Base-by-base conservation (phyloP, 441 rosid species). In the Corymbia citriodora region DNA sequence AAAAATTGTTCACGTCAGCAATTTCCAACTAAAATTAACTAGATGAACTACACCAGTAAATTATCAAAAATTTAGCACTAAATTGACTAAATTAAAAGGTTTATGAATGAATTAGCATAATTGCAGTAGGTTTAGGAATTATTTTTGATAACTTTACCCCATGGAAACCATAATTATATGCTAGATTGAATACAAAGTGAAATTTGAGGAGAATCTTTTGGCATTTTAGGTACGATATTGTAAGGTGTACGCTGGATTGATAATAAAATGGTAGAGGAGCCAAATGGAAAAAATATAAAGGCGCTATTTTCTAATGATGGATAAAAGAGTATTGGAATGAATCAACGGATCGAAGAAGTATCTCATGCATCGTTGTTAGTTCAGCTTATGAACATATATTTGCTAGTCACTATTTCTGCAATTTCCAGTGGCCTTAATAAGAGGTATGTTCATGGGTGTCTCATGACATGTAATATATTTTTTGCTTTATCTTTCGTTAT, bases 11-110 rank as follows among this genome's bases (percentile, higher is more conserved):
- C 1, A 63, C 13, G 17, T 63, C 4, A 29, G 5, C 0, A 0
- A 63, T 63, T 63, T 63, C 2, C 0, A 0, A 3, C 10, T 14
- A 63, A 63, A 63, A 14, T 68, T 31, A 12, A 13, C 16, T 6
- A 4, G 0, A 59, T 59, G 2, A 14, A 59, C 13, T 57, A 57
- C 1, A 57, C 23, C 4, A 2, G 2, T 57, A 23, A 57, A 57
- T 57, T 21, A 11, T 21, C 12, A 23, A 57, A 57, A 57, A 3
- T 57, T 57, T 23, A 59, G 29, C 65, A 59, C 25, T 29, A 25
- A 59, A 1, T 59, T 59, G 65, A 12, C 11, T 14, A 59, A 59
- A 59, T 59, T 59, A 59, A 59, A 59, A 59, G 1, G 7, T 23
- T 0, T 59, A 59, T 7, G 6, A 59, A 0, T 23, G 2, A 59